Evolutionary conservation across 2,329 filamentous ascomycete genomes (phyloP), one percentile per base, ranked within the genome.

Genomic region (Bipolaris victoriae): DNA sequence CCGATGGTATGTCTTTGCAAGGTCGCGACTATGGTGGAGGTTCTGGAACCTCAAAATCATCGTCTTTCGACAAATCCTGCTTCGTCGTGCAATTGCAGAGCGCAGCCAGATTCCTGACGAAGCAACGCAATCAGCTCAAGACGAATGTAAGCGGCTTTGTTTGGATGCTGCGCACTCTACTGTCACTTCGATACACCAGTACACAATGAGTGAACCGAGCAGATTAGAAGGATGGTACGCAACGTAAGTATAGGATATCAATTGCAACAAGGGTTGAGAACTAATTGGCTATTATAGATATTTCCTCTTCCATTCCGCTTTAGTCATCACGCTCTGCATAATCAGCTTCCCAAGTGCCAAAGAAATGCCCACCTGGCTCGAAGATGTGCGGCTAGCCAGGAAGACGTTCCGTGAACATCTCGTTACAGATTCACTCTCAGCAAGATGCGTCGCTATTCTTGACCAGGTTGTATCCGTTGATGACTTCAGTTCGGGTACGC

Each of bases 11-110:
- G 29, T 60, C 9, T 69, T 69, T 29, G 67, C 67, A 1, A 63
- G 61, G 26, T 65, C 67, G 15, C 60, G 67, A 3, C 36, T 67
- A 6, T 69, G 67, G 67, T 69, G 67, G 67, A 62, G 67, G 45
- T 63, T 63, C 10, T 69, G 67, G 67, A 69, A 69, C 33, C 55
- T 69, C 4, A 68, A 68, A 29, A 69, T 69, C 9, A 69, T 69
- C 11, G 58, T 68, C 0, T 68, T 68, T 41, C 64, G 67, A 24
- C 67, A 69, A 36, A 66, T 69, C 10, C 44, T 69, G 26, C 57
- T 69, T 22, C 64, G 65, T 13, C 57, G 52, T 44, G 67, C 67
- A 7, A 69, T 69, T 18, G 62, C 65, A 5, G 60, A 65, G 43
- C 60, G 65, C 50, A 61, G 62, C 1, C 61, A 67, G n/a, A 62